A percentile compares a stretch with the other conserved stretches of the same genome.
Evolutionary conservation across 305 asterid species (phyloP).

Genomic region (Vinca major): DNA sequence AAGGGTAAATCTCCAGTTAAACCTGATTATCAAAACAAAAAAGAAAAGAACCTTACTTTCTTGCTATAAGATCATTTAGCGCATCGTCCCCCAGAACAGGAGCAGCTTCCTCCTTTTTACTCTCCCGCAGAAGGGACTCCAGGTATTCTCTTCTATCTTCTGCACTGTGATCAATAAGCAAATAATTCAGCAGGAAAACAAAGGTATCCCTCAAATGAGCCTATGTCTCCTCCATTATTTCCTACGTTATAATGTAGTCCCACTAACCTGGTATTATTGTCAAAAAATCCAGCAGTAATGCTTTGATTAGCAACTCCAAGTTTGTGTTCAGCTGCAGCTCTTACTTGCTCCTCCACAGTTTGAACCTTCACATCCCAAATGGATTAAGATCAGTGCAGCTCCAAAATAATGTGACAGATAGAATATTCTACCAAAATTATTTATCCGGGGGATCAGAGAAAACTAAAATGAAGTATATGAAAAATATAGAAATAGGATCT

Average conservation of each 20-base stretch:
- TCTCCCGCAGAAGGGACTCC: constrained; percentile 96
- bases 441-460: not conserved
- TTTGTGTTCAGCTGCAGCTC: constrained; percentile 99
- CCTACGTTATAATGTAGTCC: constrained; percentile 10
- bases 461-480: not conserved
- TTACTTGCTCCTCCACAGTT: constrained; percentile 99
- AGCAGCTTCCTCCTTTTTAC: constrained; percentile 93
- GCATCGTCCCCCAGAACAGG: constrained; percentile 96
- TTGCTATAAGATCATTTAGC: constrained; percentile 86
- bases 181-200: constrained; percentile 16
- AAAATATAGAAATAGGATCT: not conserved
- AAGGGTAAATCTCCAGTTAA: not conserved
- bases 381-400: constrained; percentile 13
- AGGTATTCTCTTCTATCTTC: constrained; percentile 99
- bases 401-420: not conserved
- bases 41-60: constrained; percentile 47
- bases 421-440: not conserved
- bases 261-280: constrained; percentile 84
- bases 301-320: constrained; percentile 99
- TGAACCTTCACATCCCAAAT: constrained; percentile 47
- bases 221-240: constrained; percentile 9
- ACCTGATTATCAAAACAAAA: not conserved
- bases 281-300: constrained; percentile 99
- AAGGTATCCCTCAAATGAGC: not conserved
- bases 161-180: constrained; percentile 49